Percentiles rank a stretch among this genome's conserved stretches.
These are phyloP conservation scores for Butyriboletus loyo DNA, from an alignment of 768 basidiomycete species.

Conservation along the genomic window DNA sequence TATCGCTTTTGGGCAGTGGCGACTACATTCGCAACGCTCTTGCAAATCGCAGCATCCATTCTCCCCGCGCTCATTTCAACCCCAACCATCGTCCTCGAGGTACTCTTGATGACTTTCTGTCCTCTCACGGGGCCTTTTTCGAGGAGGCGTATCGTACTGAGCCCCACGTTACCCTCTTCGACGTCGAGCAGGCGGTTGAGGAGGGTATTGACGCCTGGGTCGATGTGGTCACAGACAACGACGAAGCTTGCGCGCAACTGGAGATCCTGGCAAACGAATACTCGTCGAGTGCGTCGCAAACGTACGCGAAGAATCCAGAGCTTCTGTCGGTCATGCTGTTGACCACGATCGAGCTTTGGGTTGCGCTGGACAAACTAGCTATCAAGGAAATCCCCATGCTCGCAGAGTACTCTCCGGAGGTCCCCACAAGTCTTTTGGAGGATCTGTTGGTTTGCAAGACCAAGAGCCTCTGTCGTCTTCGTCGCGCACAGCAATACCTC, in stretches of 20 bases:
- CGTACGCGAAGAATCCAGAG: constrained; percentile 37
- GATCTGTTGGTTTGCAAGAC: constrained; percentile 30
- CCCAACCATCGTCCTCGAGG: constrained; percentile 10
- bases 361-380: constrained; percentile 31
- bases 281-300: constrained; percentile 20
- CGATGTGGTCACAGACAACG: constrained; percentile 1
- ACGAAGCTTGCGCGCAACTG: constrained; percentile 16
- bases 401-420: constrained; percentile 33
- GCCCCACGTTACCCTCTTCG: not conserved
- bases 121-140: not conserved
- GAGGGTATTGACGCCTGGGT: constrained; percentile 36
- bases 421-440: constrained; percentile 27
- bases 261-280: constrained; percentile 29
- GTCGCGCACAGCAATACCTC: constrained; percentile 32
- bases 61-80: not conserved
- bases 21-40: constrained; percentile 28
- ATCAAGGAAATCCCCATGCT: constrained; percentile 27
- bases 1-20: constrained; percentile 32
- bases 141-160: not conserved
- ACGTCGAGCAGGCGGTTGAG: constrained; percentile 18
- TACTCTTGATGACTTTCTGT: not conserved
- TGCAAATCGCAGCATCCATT: not conserved
- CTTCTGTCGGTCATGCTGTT: constrained; percentile 42
- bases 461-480: constrained; percentile 28
- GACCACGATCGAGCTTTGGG: constrained; percentile 35